phyloP scores from a whole-genome alignment of 2,329 filamentous ascomycete species.

The Penicillium sp. region DNA sequence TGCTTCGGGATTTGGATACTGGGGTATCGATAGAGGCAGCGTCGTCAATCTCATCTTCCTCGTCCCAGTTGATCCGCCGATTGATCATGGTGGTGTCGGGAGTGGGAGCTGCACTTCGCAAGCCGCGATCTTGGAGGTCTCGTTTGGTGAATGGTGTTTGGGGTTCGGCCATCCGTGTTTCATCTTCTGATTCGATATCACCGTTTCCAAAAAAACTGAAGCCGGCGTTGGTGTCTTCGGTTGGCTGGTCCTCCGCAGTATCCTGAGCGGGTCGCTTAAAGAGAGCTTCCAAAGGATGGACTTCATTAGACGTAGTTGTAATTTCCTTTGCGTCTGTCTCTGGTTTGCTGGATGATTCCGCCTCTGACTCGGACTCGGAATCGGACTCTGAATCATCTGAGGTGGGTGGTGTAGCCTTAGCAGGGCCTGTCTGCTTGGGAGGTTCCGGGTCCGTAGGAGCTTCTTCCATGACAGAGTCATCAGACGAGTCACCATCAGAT shows the following conservation, averaged over 20 bases:
- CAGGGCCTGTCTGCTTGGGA: constrained; percentile 7
- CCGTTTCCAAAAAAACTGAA: constrained; percentile 81
- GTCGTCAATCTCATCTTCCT: constrained; percentile 26
- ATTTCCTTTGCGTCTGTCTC: constrained; percentile 11
- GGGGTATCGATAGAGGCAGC: constrained; percentile 32
- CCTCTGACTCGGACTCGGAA: constrained; percentile 2
- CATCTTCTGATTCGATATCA: constrained; percentile 55
- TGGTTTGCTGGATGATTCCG: constrained; percentile 12
- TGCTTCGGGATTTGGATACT: constrained; percentile 24
- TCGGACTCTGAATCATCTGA: constrained; percentile 17
- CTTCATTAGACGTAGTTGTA: constrained; percentile 54
- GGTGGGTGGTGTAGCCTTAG: constrained; percentile 11
- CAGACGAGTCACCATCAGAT: constrained; percentile 33
- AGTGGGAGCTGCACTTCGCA: constrained; percentile 90
- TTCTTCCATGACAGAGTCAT: constrained; percentile 30
- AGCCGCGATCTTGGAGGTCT: constrained; percentile 68
- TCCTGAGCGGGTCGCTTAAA: constrained; percentile 75
- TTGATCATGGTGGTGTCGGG: constrained; percentile 85
- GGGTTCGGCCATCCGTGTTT: constrained; percentile 55
- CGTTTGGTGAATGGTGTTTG: constrained; percentile 80
- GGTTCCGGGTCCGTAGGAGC: constrained; percentile 13
- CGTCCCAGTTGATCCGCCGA: constrained; percentile 37
- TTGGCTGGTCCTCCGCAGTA: constrained; percentile 41
- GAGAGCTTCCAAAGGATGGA: constrained; percentile 89
- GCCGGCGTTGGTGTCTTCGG: constrained; percentile 54